Evolutionary conservation across 192 early-diverging fungal genomes (phyloP).

Genomic region (Phlyctochytrium bullatum): DNA sequence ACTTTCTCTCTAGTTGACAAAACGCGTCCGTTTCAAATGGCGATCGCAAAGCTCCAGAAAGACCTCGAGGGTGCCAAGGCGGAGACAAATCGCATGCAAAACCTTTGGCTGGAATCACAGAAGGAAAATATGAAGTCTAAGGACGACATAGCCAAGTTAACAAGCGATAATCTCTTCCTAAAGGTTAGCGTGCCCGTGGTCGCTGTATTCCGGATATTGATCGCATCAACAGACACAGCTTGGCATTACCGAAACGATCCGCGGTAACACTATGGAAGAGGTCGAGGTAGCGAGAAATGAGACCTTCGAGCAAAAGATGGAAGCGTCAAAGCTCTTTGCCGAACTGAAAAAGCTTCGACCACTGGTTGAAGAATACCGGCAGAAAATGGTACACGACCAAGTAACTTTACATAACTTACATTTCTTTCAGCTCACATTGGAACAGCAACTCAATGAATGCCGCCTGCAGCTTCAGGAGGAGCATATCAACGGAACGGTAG

Average conservation of each 20-base stretch:
- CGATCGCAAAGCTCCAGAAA: constrained; percentile 33
- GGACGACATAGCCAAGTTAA: constrained; percentile 18
- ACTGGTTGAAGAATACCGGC: constrained; percentile 35
- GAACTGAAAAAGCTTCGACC: constrained; percentile 43
- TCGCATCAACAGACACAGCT: constrained; percentile 51
- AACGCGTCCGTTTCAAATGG: constrained; percentile 30
- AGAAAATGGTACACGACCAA: constrained; percentile 37
- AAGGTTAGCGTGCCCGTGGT: neutral
- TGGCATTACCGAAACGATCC: constrained; percentile 46
- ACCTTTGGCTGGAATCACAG: constrained; percentile 47
- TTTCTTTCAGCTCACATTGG: constrained; percentile 31
- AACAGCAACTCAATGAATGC: constrained; percentile 42
- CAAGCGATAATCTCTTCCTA: constrained; percentile 27
- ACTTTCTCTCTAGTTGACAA: constrained; percentile 28
- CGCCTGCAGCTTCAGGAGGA: constrained; percentile 38
- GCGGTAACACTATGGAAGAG: constrained; percentile 34
- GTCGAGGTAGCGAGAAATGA: constrained; percentile 38
- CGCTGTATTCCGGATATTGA: too few species aligned
- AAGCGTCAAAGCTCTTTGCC: constrained; percentile 43
- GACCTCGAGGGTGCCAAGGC: constrained; percentile 31
- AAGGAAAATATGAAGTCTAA: constrained; percentile 39
- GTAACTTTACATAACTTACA: neutral
- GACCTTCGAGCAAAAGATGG: constrained; percentile 46
- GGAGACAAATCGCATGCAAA: constrained; percentile 48
- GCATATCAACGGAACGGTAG: constrained; percentile 37